These are phyloP conservation scores for Botryotinia narcissicola DNA, from an alignment of 2,329 filamentous ascomycete genomes.

Conservation along the genomic window DNA sequence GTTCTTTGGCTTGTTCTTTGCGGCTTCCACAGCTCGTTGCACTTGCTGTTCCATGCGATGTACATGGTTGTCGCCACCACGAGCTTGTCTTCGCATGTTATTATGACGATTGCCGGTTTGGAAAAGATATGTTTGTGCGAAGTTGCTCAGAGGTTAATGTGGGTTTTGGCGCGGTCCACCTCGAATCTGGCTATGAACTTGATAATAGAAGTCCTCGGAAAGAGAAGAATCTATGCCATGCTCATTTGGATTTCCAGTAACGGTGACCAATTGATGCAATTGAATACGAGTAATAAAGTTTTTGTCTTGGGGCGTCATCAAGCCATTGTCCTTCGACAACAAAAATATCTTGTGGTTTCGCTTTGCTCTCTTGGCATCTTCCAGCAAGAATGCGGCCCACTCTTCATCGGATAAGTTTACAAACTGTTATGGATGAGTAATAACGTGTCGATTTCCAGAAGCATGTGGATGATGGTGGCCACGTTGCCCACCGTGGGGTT, in stretches of 20 bases:
- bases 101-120: slow-evolving; percentile 86
- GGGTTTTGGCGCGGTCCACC: slow-evolving; percentile 87
- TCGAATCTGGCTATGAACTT: slow-evolving; percentile 92
- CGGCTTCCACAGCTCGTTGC: slow-evolving; percentile 92
- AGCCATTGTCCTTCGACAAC: slow-evolving; percentile 86
- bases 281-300: slow-evolving; percentile 99
- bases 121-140: slow-evolving; percentile 95
- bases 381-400: slow-evolving; percentile 76
- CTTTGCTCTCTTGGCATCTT: slow-evolving; percentile 93
- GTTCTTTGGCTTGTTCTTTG: slow-evolving; percentile 96
- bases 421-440: slow-evolving; percentile 71
- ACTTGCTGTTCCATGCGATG: slow-evolving; percentile 99
- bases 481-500: slow-evolving; percentile 43
- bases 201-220: slow-evolving; percentile 96
- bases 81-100: slow-evolving; percentile 68
- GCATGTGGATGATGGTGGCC: slow-evolving; percentile 40
- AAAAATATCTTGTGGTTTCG: slow-evolving; percentile 97
- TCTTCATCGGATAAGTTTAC: slow-evolving; percentile 80
- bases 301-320: slow-evolving; percentile 99
- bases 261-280: slow-evolving; percentile 89
- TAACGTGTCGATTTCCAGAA: slow-evolving; percentile 47
- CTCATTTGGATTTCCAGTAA: slow-evolving; percentile 83
- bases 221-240: slow-evolving; percentile 76
- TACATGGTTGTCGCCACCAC: slow-evolving; percentile 92
- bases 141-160: slow-evolving; percentile 89